Evolutionary conservation across 805 yeast genomes (phyloP).

Genomic region (Lachancea dasiensis): DNA sequence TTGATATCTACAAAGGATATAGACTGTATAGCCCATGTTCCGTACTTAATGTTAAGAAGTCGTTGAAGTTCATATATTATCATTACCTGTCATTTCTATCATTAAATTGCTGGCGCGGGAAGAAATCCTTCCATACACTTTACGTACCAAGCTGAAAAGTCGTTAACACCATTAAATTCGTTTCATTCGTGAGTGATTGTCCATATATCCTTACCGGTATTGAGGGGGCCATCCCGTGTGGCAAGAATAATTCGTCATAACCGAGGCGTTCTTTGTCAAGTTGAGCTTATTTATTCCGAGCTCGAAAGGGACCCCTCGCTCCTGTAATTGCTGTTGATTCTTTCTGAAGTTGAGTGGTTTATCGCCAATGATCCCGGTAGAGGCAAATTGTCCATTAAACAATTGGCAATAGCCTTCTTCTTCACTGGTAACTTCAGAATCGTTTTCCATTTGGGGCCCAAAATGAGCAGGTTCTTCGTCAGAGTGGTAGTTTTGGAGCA

Average conservation of each 20-base stretch:
- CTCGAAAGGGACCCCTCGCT: constrained; percentile 2
- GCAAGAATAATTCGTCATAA: constrained; percentile 18
- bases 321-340: too few species aligned
- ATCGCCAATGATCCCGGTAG: constrained; percentile 17
- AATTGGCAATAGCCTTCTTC: constrained; percentile 5
- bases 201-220: too few species aligned
- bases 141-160: too few species aligned
- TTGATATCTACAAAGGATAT: neutral
- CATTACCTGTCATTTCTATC: constrained; percentile 1
- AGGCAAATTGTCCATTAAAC: constrained; percentile 8
- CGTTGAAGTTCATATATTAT: too few species aligned
- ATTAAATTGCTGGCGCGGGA: too few species aligned
- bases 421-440: constrained; percentile 7
- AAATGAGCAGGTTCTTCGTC: constrained; percentile 13
- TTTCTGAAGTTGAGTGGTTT: constrained; percentile 15
- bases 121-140: too few species aligned
- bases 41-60: too few species aligned
- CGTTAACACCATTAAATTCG: too few species aligned
- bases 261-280: constrained; percentile 18
- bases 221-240: constrained; percentile 15
- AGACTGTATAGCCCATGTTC: too few species aligned
- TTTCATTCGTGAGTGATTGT: too few species aligned
- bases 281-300: constrained; percentile 11
- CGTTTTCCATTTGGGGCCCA: constrained; percentile 12
- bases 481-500: constrained; percentile 11